Evolutionary conservation across 768 basidiomycete genomes (phyloP), one percentile per base, ranked within the genome.

Genomic region (Rhizopogon roseolus): DNA sequence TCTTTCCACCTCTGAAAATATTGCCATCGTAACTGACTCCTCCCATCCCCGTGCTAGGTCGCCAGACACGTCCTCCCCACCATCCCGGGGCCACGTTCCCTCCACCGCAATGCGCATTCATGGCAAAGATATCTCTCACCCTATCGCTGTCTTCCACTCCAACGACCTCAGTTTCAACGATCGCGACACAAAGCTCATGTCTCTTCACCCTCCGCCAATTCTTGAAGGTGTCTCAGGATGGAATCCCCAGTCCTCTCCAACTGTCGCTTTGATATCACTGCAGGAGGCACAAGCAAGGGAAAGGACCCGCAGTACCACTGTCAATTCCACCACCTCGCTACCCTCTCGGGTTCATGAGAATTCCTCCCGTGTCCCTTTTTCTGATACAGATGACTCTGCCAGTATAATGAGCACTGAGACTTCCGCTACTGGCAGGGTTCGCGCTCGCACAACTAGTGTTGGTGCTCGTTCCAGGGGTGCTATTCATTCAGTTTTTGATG

Each of bases 251-350:
- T 60, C 52, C 54, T 69, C 79, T 11, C 76, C 82, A 19, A 70
- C 79, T 14, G 84, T 90, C 57, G 74, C 80, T 29, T 77, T 92
- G 38, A 90, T 91, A 48, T 81, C 87, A 5, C 73, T 91, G 50
- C 86, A 90, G 62, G 87, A 92, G 71, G 89, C 89, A 3, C 81
- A 88, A 60, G 87, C 84, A 11, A 69, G 75, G 52, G 77, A 86
- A 63, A 81, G 85, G 48, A 73, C 80, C 42, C 81, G 85, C 49
- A 79, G 75, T 59, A 70, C 69, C n/a, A 78, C 79, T 4, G 66
- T 65, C 17, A 70, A 74, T 43, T 57, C 60, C 50, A 54, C 66
- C 2, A 56, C 68, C 43, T 53, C 65, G 28, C 60, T 62, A 48
- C 57, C 58, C 50, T 62, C 67, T 44, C 62, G 58, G 43, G 60